These are phyloP conservation scores for Coriolopsis trogii DNA, from an alignment of 1,284 basidiomycete genomes.

Conservation along the genomic window DNA sequence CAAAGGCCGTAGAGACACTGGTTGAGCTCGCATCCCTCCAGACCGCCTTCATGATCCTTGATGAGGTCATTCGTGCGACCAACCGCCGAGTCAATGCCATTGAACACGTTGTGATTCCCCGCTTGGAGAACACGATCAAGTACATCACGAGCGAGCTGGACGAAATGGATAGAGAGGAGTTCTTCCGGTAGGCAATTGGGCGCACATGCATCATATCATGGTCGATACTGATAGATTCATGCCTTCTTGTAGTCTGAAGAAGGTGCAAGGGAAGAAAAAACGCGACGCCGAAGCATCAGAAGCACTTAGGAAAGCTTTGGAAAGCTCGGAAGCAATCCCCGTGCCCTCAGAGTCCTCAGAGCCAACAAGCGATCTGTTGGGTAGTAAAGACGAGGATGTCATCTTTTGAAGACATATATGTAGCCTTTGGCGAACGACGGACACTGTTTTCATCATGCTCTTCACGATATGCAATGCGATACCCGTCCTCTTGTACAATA, in stretches of 20 bases:
- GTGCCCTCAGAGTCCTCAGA: conserved; percentile 29
- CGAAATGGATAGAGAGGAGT: conserved; percentile 98
- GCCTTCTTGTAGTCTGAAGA: conserved; percentile 80
- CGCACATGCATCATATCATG: too few species aligned
- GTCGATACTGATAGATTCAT: too few species aligned
- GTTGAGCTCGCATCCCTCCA: conserved; percentile 97
- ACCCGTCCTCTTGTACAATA: conserved; percentile 30
- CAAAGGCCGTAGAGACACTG: conserved; percentile 95
- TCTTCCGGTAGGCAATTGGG: conserved; percentile 84
- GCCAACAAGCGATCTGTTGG: conserved; percentile 62
- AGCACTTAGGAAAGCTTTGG: conserved; percentile 37
- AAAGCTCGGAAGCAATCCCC: conserved; percentile 26
- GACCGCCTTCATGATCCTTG: conserved; percentile 98
- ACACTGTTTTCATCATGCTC: conserved; percentile 7
- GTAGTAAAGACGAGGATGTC: conserved; percentile 88
- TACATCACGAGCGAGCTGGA: conserved; percentile 96
- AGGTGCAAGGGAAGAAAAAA: conserved; percentile 98
- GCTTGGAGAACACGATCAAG: conserved; percentile 96
- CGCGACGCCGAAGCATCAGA: conserved; percentile 65
- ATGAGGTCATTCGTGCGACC: conserved; percentile 98
- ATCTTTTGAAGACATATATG: conserved; percentile 66
- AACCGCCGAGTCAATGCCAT: conserved; percentile 99
- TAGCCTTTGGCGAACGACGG: neutral
- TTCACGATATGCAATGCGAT: conserved; percentile 22
- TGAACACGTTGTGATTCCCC: conserved; percentile 96